phyloP scores from a whole-genome alignment of 2,329 filamentous ascomycete genomes.

The Scedosporium dehoogii region DNA sequence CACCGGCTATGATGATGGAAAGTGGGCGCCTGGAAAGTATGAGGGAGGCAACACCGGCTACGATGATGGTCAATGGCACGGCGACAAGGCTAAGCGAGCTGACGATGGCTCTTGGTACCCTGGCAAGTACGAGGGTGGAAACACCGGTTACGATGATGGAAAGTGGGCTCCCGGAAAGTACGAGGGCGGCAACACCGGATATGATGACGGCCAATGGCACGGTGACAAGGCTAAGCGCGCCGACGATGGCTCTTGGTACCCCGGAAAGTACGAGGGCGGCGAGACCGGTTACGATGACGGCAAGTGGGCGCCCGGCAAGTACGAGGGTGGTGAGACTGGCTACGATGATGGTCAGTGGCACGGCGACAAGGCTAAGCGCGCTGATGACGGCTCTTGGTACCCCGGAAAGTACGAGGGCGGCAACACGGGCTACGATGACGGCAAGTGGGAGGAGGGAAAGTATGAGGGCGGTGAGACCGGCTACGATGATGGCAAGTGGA shows the following conservation, averaged over 20 bases:
- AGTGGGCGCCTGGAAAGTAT: too few species aligned
- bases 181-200: too few species aligned
- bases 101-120: constrained; percentile 7
- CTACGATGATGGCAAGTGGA: too few species aligned
- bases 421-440: constrained; percentile 5
- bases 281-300: constrained; percentile 7
- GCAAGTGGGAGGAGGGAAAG: constrained; percentile 7
- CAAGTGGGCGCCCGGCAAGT: constrained; percentile 7
- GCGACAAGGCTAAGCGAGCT: background rate
- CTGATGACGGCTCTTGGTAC: constrained; percentile 6
- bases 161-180: background rate
- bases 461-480: constrained; percentile 2
- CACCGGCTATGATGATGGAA: too few species aligned
- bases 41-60: too few species aligned
- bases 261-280: constrained; percentile 8
- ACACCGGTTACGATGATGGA: constrained; percentile 6
- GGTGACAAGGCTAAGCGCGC: too few species aligned
- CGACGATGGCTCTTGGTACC: constrained; percentile 7
- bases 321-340: constrained; percentile 7
- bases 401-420: constrained; percentile 8
- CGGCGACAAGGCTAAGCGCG: constrained; percentile 8
- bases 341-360: constrained; percentile 7
- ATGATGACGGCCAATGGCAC: too few species aligned
- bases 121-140: constrained; percentile 8
- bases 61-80: too few species aligned